Percentiles rank a stretch among this genome's conserved stretches.
Evolutionary conservation across 148 eudicot genomes (phyloP).

Genomic region (Nyssa sinensis): DNA sequence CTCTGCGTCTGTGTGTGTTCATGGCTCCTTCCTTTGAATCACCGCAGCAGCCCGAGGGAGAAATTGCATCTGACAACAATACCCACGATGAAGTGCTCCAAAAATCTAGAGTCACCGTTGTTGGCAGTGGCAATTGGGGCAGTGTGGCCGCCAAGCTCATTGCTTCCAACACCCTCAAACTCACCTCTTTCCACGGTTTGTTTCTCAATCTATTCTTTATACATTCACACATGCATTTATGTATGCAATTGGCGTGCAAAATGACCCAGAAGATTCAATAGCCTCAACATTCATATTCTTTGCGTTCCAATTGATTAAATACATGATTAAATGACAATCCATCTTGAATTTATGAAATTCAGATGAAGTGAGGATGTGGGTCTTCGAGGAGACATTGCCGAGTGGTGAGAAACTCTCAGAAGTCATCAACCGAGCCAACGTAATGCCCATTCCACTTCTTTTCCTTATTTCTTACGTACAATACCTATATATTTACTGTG

Average conservation of each 20-base stretch:
- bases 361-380: conserved; percentile 99
- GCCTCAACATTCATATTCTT: neutral
- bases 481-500: neutral
- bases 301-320: neutral
- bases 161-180: conserved; percentile 72
- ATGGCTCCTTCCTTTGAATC: conserved; percentile 36
- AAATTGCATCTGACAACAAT: neutral
- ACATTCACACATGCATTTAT: neutral
- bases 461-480: too few relatives aligned
- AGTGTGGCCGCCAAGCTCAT: conserved; percentile 94
- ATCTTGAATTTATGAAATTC: conserved; percentile 14
- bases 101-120: conserved; percentile 58
- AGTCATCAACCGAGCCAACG: conserved; percentile 77
- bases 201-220: neutral
- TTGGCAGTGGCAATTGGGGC: conserved; percentile 99
- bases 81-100: conserved; percentile 9
- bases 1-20: neutral
- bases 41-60: neutral
- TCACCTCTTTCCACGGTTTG: conserved; percentile 60
- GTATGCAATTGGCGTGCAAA: neutral
- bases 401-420: conserved; percentile 71
- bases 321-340: neutral
- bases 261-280: neutral
- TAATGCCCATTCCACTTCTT: conserved; percentile 25
- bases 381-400: conserved; percentile 77